Evolutionary conservation across 768 basidiomycete species (phyloP), one percentile per base, ranked within the genome.

Genomic region (Leucosporidium creatinivorum): DNA sequence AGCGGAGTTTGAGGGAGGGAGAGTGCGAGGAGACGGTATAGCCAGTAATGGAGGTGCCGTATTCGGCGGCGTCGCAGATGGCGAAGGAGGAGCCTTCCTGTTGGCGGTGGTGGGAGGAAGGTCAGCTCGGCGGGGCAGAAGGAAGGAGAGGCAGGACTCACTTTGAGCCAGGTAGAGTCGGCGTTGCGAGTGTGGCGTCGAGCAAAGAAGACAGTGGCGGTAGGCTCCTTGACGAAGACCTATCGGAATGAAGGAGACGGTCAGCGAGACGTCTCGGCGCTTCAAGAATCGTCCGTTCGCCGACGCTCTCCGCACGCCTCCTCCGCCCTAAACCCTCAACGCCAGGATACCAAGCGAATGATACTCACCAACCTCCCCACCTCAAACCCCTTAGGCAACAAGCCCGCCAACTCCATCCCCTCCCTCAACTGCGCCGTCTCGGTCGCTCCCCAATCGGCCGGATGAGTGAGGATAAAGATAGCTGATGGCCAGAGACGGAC

Each of bases 141-240:
- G 18, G 39, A 12, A 21, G 10, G 39, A 44, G 39, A 44, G 15
- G 15, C 10, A 12, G 6, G 39, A 18, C 66, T 39, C 30, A 63
- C 66, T 50, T 52, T 47, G 26, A 66, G 58, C 69, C 69, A 69
- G 2, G 39, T 55, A 8, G 25, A 12, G 10, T 48, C 48, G 21
- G 54, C 28, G 13, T 52, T 26, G 4, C 13, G 15, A 13, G 62
- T 58, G 28, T 70, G 66, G 15, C 61, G 36, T 10, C 39, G 23
- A 0, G 61, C 61, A 17, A 67, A 70, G 23, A 31, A 30, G 1
- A 50, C 26, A 31, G 57, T 48, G 4, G 69, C 62, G 0, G 51
- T 60, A 2, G 63, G 47, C 26, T 70, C 69, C 21, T 55, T 50
- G 21, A 70, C 56, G 48, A 70, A 70, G n/a, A 58, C 23, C 66